Evolutionary conservation across 164 flowering plant genomes (phyloP), one percentile per base, ranked within the genome.

Genomic region (Sextonia rubra): DNA sequence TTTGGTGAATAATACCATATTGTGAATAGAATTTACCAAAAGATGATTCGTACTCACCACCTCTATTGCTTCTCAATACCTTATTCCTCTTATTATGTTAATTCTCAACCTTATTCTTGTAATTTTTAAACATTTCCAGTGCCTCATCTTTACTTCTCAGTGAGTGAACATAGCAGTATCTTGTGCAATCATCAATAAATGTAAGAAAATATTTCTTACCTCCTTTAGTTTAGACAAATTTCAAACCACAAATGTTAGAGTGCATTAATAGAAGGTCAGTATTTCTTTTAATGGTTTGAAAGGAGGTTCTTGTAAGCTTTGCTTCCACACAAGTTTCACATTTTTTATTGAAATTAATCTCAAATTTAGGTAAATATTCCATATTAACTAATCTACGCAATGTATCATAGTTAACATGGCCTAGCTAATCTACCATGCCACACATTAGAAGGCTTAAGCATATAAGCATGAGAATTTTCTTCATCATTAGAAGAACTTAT

Each of bases 71-170:
- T 62, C 60, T 52, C 0, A 78, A 0, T 4, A 11, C 26, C 62
- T 78, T 75, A 5, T 75, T 69, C 12, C 67, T 75, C 20, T 29
- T 78, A 9, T n/a, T 30, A 1, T 70, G 73, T 71, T 76, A 66
- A 61, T 76, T 70, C 17, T 69, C 72, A 32, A 76, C 77, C 26
- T n/a, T n/a, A n/a, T n/a, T n/a, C n/a, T n/a, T n/a, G n/a, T n/a
- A n/a, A n/a, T n/a, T n/a, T n/a, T n/a, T n/a, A n/a, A n/a, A n/a
- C n/a, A n/a, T n/a, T n/a, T n/a, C n/a, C n/a, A n/a, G n/a, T n/a
- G n/a, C n/a, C n/a, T n/a, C n/a, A n/a, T n/a, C 68, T 49, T 68
- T 76, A n/a, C 29, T 48, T 66, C 2, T 56, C 61, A 58, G 63
- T 6, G 48, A n/a, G 23, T 56, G 29, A 14, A 52, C 12, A n/a